Percentiles rank a stretch among this genome's conserved stretches.
These are phyloP conservation scores for Pichia sp. DNA, from an alignment of 1,139 yeast species.

Conservation along the genomic window DNA sequence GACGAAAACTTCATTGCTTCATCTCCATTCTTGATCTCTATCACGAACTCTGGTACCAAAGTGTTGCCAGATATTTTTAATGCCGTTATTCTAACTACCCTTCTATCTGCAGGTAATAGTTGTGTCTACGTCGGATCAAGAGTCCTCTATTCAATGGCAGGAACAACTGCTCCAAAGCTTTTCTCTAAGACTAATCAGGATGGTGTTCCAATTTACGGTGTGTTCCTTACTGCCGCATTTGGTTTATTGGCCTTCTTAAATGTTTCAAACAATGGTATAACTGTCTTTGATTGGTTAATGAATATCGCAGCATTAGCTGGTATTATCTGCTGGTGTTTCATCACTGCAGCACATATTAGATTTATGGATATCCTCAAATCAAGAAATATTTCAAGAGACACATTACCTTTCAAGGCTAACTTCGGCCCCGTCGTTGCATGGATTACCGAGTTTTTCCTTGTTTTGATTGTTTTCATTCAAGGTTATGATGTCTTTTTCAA, in stretches of 20 bases:
- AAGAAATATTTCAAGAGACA: slow-evolving; percentile 54
- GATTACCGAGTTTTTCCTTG: slow-evolving; percentile 42
- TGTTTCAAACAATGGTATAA: slow-evolving; percentile 46
- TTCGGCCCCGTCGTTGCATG: slow-evolving; percentile 57
- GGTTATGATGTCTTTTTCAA: slow-evolving; percentile 58
- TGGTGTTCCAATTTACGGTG: slow-evolving; percentile 65
- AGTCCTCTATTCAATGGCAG: slow-evolving; percentile 58
- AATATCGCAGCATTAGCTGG: slow-evolving; percentile 77
- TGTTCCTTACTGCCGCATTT: slow-evolving; percentile 47
- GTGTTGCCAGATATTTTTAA: slow-evolving; percentile 65
- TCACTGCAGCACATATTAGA: slow-evolving; percentile 55
- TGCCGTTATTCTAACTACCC: slow-evolving; percentile 61
- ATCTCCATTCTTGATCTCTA: slow-evolving; percentile 50
- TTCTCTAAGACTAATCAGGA: slow-evolving; percentile 43
- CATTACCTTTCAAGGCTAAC: slow-evolving; percentile 62
- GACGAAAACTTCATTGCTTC: slow-evolving; percentile 29
- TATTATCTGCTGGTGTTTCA: slow-evolving; percentile 65
- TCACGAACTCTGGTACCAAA: slow-evolving; percentile 61
- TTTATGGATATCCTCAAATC: slow-evolving; percentile 54
- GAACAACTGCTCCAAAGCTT: slow-evolving; percentile 51
- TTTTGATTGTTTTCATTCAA: slow-evolving; percentile 56
- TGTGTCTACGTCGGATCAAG: slow-evolving; percentile 74
- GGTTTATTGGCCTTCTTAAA: slow-evolving; percentile 68
- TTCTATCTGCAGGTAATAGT: slow-evolving; percentile 74
- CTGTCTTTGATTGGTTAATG: slow-evolving; percentile 78